These are phyloP conservation scores for Diaporthe helianthi DNA, from an alignment of 2,329 filamentous ascomycete genomes.

Conservation along the genomic window DNA sequence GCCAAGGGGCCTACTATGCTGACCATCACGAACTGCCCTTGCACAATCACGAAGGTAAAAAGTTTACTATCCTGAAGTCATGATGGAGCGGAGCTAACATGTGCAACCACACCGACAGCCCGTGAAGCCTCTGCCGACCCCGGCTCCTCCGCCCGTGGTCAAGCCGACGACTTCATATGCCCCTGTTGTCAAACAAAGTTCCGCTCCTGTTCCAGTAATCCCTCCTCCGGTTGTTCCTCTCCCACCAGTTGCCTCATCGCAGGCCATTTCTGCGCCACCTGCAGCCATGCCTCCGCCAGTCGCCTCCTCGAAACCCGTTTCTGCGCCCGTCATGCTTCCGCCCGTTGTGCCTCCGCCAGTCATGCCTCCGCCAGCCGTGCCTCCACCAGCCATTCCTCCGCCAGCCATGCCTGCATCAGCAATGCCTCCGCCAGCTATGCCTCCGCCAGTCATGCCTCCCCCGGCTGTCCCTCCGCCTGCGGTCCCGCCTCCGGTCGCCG, in stretches of 20 bases:
- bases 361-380: neutral
- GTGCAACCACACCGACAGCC: neutral
- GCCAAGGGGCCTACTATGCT: constrained; percentile 10
- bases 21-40: constrained; percentile 23
- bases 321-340: neutral
- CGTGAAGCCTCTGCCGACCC: neutral
- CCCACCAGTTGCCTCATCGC: neutral
- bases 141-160: neutral
- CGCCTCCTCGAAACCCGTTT: too few relatives aligned
- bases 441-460: neutral
- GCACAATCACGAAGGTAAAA: constrained; percentile 14
- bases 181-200: neutral
- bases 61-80: neutral
- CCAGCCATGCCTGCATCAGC: neutral
- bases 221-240: neutral
- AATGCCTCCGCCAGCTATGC: neutral
- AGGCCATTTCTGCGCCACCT: neutral
- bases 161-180: neutral
- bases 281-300: neutral
- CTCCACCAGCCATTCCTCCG: neutral
- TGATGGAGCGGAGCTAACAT: neutral
- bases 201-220: neutral
- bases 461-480: neutral
- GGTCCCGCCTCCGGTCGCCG: neutral
- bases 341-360: neutral